phyloP scores from a whole-genome alignment of 2,329 filamentous ascomycete genomes.

The Fusarium transvaalense region DNA sequence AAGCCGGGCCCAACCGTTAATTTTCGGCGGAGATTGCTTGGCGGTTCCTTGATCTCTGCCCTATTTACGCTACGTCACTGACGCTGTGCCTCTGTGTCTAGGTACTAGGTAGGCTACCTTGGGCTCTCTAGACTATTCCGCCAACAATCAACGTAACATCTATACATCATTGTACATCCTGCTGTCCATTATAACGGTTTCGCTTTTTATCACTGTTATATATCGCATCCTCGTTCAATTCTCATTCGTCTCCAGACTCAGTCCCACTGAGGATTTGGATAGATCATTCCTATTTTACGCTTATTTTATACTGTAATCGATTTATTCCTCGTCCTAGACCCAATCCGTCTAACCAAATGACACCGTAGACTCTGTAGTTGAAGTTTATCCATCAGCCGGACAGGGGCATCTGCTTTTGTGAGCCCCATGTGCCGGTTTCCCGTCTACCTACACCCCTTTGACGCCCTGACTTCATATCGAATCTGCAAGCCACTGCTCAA shows the following conservation, averaged over 20 bases:
- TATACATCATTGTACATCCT: background rate
- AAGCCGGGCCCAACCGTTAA: slow-evolving; percentile 39
- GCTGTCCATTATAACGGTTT: background rate
- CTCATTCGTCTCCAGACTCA: background rate
- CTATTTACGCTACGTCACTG: slow-evolving; percentile 34
- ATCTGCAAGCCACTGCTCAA: slow-evolving; percentile 47
- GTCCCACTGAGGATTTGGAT: background rate
- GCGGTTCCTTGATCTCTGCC: slow-evolving; percentile 20
- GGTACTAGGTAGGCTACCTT: too few species aligned
- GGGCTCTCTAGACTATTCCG: background rate
- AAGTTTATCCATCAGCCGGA: slow-evolving; percentile 33
- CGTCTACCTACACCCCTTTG: slow-evolving; percentile 23
- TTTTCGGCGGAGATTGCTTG: slow-evolving; percentile 37
- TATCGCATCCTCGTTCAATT: slow-evolving; percentile 11
- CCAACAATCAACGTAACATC: background rate
- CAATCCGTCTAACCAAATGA: slow-evolving; percentile 14
- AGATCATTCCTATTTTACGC: slow-evolving; percentile 9
- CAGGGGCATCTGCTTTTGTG: slow-evolving; percentile 28
- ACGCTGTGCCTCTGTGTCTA: background rate
- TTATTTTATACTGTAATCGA: slow-evolving; percentile 21
- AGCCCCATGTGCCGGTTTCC: slow-evolving; percentile 32
- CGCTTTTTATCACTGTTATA: background rate
- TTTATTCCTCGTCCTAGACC: slow-evolving; percentile 19
- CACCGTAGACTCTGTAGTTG: slow-evolving; percentile 7
- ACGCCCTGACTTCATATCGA: slow-evolving; percentile 31